Evolutionary conservation across 2,329 filamentous ascomycete species (phyloP).

Genomic region (Rutstroemia sp.): DNA sequence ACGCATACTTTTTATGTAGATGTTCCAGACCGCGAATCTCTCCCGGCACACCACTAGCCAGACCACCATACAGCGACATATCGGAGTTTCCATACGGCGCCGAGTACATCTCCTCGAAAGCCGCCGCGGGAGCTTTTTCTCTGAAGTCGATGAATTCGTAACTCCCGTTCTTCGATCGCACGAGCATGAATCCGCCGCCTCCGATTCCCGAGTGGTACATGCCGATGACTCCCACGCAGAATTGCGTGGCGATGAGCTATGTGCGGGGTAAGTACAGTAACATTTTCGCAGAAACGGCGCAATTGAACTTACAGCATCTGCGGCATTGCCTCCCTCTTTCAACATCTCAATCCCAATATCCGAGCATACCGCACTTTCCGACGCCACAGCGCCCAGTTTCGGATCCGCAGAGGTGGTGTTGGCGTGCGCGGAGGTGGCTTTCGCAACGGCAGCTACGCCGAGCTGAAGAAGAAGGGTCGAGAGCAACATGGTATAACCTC

Average conservation of each 20-base stretch:
- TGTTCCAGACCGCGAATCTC: conserved; percentile 35
- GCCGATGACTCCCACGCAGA: conserved; percentile 45
- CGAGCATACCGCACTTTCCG: conserved; percentile 63
- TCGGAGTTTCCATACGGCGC: conserved; percentile 39
- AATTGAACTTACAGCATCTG: conserved; percentile 37
- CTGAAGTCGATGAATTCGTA: conserved; percentile 65
- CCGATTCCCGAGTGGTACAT: conserved; percentile 56
- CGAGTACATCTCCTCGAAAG: conserved; percentile 54
- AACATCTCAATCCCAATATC: conserved; percentile 59
- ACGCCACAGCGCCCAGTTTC: conserved; percentile 57
- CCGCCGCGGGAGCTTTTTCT: conserved; percentile 59
- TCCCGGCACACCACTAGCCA: conserved; percentile 48
- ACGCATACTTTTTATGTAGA: conserved; percentile 40
- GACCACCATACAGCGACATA: conserved; percentile 47
- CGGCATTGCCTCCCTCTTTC: conserved; percentile 49
- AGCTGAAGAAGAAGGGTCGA: not conserved
- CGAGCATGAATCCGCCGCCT: conserved; percentile 61
- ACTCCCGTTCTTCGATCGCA: conserved; percentile 49
- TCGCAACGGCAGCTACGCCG: not conserved
- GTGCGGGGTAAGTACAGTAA: not conserved
- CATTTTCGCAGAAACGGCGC: not conserved
- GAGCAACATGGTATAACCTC: not conserved
- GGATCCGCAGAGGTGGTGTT: not conserved
- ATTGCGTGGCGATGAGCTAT: conserved; percentile 44
- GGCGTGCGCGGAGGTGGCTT: not conserved